These are phyloP conservation scores for Penicillium goetzii DNA, from an alignment of 495 filamentous ascomycete genomes.

Conservation along the genomic window DNA sequence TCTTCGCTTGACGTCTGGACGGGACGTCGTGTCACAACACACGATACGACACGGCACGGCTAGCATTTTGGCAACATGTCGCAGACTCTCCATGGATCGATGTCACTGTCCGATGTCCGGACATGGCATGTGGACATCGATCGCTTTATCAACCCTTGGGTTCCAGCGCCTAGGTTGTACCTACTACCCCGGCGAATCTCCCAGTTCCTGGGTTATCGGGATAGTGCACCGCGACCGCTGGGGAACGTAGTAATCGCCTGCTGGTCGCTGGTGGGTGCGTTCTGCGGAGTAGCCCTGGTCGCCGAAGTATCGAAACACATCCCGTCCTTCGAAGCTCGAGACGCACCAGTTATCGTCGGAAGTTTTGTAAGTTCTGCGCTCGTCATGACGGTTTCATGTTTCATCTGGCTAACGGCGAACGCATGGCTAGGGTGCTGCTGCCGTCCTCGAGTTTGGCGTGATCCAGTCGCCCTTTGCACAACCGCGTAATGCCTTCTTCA, in stretches of 20 bases:
- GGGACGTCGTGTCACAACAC: neutral
- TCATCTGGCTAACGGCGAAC: neutral
- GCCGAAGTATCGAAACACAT: slow-evolving; percentile 45
- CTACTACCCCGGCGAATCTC: slow-evolving; percentile 43
- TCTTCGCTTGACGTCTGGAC: neutral
- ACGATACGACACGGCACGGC: neutral
- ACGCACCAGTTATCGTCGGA: slow-evolving; percentile 44
- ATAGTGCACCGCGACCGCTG: slow-evolving; percentile 30
- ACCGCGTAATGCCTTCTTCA: slow-evolving; percentile 74
- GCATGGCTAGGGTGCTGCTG: slow-evolving; percentile 66
- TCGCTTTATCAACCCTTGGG: slow-evolving; percentile 60
- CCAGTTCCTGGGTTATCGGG: slow-evolving; percentile 47
- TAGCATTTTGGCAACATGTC: slow-evolving; percentile 15
- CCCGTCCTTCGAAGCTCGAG: slow-evolving; percentile 40
- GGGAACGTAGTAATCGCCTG: slow-evolving; percentile 45
- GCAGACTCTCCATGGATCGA: slow-evolving; percentile 5
- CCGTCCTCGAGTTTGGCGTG: slow-evolving; percentile 72
- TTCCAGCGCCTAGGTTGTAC: slow-evolving; percentile 55
- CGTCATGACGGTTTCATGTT: neutral
- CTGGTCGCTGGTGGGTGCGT: slow-evolving; percentile 51
- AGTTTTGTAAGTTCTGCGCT: slow-evolving; percentile 45
- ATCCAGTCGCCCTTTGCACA: slow-evolving; percentile 85
- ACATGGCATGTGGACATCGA: slow-evolving; percentile 68
- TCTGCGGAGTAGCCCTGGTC: slow-evolving; percentile 48
- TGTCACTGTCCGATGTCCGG: slow-evolving; percentile 18